Evolutionary conservation across 768 basidiomycete genomes (phyloP).

Genomic region (Boletus sensibilis): DNA sequence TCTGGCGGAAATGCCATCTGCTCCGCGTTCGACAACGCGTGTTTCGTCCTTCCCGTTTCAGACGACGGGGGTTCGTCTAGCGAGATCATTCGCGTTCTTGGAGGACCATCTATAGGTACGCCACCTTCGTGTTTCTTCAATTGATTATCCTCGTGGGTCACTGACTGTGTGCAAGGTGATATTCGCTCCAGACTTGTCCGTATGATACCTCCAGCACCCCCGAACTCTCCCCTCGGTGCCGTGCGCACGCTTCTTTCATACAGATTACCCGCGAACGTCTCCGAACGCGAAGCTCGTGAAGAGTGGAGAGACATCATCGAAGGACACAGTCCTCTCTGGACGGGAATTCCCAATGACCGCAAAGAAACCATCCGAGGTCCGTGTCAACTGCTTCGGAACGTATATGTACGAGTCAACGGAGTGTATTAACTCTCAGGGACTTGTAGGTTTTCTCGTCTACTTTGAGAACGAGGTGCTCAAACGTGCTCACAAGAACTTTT

Average conservation of each 20-base stretch:
- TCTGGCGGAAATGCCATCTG: conserved; percentile 93
- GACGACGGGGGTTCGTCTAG: conserved; percentile 96
- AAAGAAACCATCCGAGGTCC: conserved; percentile 89
- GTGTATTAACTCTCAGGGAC: neutral
- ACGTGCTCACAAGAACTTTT: conserved; percentile 91
- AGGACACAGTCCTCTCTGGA: conserved; percentile 78
- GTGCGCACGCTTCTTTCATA: conserved; percentile 78
- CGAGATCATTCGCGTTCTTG: conserved; percentile 90
- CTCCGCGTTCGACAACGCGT: conserved; percentile 72
- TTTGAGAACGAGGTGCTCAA: conserved; percentile 87
- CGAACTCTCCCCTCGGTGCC: conserved; percentile 62
- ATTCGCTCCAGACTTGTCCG: conserved; percentile 88
- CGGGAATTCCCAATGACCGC: conserved; percentile 81
- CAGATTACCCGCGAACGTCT: conserved; percentile 66
- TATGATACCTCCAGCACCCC: conserved; percentile 68
- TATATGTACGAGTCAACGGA: neutral
- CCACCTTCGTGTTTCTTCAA: conserved; percentile 12
- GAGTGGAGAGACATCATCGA: conserved; percentile 93
- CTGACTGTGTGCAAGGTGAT: conserved; percentile 53
- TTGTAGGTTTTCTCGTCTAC: conserved; percentile 83
- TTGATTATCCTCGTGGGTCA: conserved; percentile 8
- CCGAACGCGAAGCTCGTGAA: conserved; percentile 77
- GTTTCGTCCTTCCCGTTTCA: conserved; percentile 88
- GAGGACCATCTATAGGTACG: conserved; percentile 80
- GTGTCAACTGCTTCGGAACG: conserved; percentile 4